Percentiles rank a stretch among this genome's conserved stretches.
Conservation (phyloP, 1,284 basidiomycete species). For the Vanrija pseudolonga region DNA sequence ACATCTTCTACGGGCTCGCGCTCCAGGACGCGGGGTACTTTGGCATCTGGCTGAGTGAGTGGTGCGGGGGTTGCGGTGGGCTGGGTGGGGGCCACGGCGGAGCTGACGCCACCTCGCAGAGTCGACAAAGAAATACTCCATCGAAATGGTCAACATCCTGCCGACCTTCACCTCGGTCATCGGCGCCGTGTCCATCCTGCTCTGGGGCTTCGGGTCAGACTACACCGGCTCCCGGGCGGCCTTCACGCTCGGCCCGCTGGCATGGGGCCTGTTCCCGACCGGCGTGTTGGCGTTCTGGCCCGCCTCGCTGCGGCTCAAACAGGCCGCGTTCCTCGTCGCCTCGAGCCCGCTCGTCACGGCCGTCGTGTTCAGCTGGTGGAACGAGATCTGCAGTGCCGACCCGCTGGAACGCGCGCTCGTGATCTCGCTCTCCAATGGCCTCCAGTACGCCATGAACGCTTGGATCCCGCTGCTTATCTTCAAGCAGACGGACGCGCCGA, state of each 20-base stretch:
- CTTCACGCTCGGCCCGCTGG: too few relatives aligned
- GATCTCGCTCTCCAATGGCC: constrained; percentile 24
- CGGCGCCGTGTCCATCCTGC: constrained; percentile 22
- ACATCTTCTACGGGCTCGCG: background rate
- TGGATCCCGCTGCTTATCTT: constrained; percentile 7
- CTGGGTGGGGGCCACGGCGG: too few relatives aligned
- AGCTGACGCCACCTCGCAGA: too few relatives aligned
- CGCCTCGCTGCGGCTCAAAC: constrained; percentile 23
- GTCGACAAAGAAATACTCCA: background rate
- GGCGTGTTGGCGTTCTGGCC: constrained; percentile 26
- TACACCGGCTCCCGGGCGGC: constrained; percentile 21
- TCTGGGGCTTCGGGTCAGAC: constrained; percentile 21
- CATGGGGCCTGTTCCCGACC: constrained; percentile 35
- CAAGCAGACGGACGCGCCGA: constrained; percentile 12
- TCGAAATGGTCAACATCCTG: constrained; percentile 7
- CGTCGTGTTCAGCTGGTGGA: constrained; percentile 35
- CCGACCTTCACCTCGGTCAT: too few relatives aligned
- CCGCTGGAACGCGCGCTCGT: constrained; percentile 37
- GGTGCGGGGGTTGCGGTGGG: background rate
- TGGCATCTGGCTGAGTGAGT: constrained; percentile 13
- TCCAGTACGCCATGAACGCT: constrained; percentile 8
- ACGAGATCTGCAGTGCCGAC: constrained; percentile 22
- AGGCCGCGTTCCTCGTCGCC: constrained; percentile 23
- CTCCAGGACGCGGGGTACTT: constrained; percentile 14
- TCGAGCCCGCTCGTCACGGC: constrained; percentile 39